Conservation (phyloP, 179 eudicot genomes). For the Spinacia oleracea region DNA sequence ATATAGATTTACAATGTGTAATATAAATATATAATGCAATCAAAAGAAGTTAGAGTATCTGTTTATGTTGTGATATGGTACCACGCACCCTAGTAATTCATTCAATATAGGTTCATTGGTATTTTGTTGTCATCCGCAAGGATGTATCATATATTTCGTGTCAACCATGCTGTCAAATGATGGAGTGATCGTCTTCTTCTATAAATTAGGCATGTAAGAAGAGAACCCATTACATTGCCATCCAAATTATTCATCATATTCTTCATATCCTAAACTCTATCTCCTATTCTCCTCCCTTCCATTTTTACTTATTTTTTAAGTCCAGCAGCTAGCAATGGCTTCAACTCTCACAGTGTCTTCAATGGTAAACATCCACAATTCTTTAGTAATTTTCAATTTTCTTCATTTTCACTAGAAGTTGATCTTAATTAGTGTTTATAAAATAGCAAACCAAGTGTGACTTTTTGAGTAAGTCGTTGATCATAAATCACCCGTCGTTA, state of each 20-base stretch:
- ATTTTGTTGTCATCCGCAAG: slow-evolving; percentile 11
- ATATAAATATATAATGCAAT: too few species aligned
- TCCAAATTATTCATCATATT: not conserved
- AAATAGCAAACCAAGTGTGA: too few species aligned
- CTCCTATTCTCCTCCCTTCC: too few species aligned
- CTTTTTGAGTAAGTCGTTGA: too few species aligned
- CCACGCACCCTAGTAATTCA: not conserved
- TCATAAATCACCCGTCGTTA: too few species aligned
- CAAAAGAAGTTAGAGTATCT: too few species aligned
- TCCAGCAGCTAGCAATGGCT: not conserved
- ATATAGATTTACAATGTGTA: too few species aligned
- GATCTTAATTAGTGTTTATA: not conserved
- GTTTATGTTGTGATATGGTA: not conserved
- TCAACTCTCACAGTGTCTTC: slow-evolving; percentile 8
- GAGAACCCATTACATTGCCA: not conserved
- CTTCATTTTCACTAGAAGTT: not conserved
- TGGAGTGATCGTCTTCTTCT: slow-evolving; percentile 4
- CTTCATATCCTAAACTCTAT: not conserved
- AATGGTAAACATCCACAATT: slow-evolving; percentile 11
- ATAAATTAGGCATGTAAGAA: slow-evolving; percentile 7
- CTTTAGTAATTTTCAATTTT: not conserved
- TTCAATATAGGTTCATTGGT: not conserved
- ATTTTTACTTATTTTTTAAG: not conserved
- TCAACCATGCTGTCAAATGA: slow-evolving; percentile 15
- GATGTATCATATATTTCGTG: not conserved